Evolutionary conservation across 305 asterid genomes (phyloP).

Genomic region (Solanum hybrid): DNA sequence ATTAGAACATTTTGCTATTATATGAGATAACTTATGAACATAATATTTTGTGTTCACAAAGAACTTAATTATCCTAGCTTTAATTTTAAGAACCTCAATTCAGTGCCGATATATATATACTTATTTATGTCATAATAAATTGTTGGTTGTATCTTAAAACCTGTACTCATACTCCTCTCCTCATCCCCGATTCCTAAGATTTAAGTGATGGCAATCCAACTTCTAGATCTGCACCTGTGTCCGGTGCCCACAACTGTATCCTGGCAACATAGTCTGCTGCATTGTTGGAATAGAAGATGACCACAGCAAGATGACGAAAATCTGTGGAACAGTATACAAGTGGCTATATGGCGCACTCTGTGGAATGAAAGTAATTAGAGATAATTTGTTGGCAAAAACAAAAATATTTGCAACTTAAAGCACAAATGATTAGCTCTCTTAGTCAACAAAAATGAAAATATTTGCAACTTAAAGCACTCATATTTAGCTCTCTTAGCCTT

Average conservation of each 20-base stretch:
- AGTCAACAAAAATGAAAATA: no score
- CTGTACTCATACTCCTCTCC: not conserved
- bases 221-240: not conserved
- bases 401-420: not conserved
- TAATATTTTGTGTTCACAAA: not conserved
- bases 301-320: not conserved
- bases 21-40: not conserved
- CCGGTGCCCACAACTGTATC: not conserved
- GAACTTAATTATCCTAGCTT: not conserved
- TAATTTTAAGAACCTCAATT: not conserved
- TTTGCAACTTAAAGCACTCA: not conserved
- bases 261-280: not conserved
- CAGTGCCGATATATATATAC: not conserved
- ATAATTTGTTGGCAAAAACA: not conserved
- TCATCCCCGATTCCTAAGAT: not conserved
- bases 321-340: not conserved
- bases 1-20: not conserved
- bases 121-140: not conserved
- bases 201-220: not conserved
- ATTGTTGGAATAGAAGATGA: not conserved
- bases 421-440: not conserved
- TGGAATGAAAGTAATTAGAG: not conserved
- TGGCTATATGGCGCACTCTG: not conserved
- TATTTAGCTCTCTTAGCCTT: not conserved
- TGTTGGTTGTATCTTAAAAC: not conserved